These are phyloP conservation scores for Aspergillus leporis DNA, from an alignment of 495 filamentous ascomycete species.

Conservation along the genomic window DNA sequence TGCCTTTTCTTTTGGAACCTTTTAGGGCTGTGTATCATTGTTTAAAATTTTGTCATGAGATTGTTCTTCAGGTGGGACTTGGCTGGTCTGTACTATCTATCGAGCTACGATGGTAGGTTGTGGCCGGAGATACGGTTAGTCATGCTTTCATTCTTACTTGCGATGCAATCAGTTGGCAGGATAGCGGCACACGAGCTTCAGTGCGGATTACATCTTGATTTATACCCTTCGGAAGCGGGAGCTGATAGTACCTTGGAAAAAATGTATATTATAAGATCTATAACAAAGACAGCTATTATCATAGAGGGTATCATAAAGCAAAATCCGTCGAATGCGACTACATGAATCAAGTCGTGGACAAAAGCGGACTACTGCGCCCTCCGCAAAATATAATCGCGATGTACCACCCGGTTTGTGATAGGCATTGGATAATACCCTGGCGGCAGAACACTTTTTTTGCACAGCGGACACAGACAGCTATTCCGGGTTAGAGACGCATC, in stretches of 20 bases:
- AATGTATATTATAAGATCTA: conserved; percentile 6
- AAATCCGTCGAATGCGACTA: neutral
- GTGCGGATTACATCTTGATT: too few species aligned
- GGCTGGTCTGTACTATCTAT: too few species aligned
- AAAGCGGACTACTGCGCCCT: conserved; percentile 5
- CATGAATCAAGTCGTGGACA: neutral
- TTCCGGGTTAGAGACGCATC: conserved; percentile 70
- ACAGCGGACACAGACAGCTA: conserved; percentile 83
- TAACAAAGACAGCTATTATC: neutral
- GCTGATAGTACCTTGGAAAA: neutral
- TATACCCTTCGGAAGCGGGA: neutral
- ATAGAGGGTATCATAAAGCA: conserved; percentile 12
- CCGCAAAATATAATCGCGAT: conserved; percentile 57
- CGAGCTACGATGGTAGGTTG: too few species aligned
- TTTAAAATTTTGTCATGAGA: too few species aligned
- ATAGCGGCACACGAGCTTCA: too few species aligned
- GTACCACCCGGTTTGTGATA: conserved; percentile 83
- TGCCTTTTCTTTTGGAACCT: neutral
- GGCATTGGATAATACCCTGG: conserved; percentile 64
- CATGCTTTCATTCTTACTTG: neutral
- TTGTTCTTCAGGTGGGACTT: too few species aligned
- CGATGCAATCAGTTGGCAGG: too few species aligned
- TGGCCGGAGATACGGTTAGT: too few species aligned
- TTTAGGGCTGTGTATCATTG: too few species aligned
- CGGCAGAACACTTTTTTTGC: conserved; percentile 72